Evolutionary conservation across 2,329 filamentous ascomycete species (phyloP).

Genomic region (Fusarium azukiicola): DNA sequence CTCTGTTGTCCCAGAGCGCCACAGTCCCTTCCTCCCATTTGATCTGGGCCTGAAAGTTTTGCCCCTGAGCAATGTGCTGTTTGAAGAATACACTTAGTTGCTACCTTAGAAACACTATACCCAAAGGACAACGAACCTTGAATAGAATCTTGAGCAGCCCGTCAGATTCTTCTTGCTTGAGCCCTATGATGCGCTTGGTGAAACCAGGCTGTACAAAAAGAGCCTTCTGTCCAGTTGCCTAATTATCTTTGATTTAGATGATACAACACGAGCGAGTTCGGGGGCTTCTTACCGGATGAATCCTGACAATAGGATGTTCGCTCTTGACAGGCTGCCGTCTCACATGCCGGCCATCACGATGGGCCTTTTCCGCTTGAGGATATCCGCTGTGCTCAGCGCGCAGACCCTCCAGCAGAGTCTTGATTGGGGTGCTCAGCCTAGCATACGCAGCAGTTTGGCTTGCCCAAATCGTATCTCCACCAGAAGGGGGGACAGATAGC

Average conservation of each 20-base stretch:
- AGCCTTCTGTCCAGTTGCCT: constrained; percentile 17
- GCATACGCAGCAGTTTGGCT: constrained; percentile 25
- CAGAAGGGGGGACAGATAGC: constrained; percentile 18
- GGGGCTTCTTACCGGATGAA: constrained; percentile 60
- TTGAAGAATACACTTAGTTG: background rate
- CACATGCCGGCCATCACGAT: constrained; percentile 12
- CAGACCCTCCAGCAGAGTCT: constrained; percentile 24
- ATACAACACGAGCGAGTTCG: constrained; percentile 40
- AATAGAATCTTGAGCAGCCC: constrained; percentile 13
- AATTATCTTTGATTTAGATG: background rate
- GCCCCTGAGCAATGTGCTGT: constrained; percentile 1
- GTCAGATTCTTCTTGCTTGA: constrained; percentile 17
- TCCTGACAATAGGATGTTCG: constrained; percentile 71
- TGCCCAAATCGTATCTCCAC: constrained; percentile 33
- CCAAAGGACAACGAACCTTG: background rate
- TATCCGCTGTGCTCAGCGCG: constrained; percentile 25
- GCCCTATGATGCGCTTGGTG: constrained; percentile 1
- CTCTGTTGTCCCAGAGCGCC: constrained; percentile 71
- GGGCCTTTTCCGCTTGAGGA: constrained; percentile 23
- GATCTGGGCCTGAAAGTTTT: constrained; percentile 82
- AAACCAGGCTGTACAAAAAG: constrained; percentile 11
- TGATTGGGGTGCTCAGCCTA: constrained; percentile 19
- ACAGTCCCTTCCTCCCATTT: constrained; percentile 82
- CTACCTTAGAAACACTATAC: background rate
- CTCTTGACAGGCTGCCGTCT: constrained; percentile 56